Percentiles rank a stretch among this genome's conserved stretches.
These are phyloP conservation scores for Serendipita sp. DNA, from an alignment of 768 basidiomycete genomes.

Conservation along the genomic window DNA sequence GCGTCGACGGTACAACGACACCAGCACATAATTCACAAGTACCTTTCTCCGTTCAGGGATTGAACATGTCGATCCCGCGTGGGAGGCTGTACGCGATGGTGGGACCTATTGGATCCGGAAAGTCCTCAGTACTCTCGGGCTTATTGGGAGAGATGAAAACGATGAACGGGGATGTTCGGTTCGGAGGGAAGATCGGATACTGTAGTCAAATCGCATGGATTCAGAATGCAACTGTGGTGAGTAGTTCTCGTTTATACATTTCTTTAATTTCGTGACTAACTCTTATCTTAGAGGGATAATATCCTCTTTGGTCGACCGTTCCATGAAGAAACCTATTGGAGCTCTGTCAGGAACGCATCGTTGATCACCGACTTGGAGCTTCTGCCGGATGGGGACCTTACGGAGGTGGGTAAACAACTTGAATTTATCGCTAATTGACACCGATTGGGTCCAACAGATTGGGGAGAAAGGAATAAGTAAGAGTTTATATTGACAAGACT, in stretches of 20 bases:
- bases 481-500: slow-evolving; percentile 19
- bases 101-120: slow-evolving; percentile 54
- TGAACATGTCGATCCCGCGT: slow-evolving; percentile 38
- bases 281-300: slow-evolving; percentile 38
- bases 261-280: neutral
- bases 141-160: slow-evolving; percentile 57
- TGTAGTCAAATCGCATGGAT: slow-evolving; percentile 68
- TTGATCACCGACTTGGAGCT: slow-evolving; percentile 48
- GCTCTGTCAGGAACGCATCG: slow-evolving; percentile 38
- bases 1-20: neutral
- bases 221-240: slow-evolving; percentile 46
- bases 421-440: neutral
- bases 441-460: slow-evolving; percentile 26
- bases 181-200: slow-evolving; percentile 52
- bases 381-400: slow-evolving; percentile 54
- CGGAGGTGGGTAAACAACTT: slow-evolving; percentile 33
- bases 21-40: slow-evolving; percentile 8
- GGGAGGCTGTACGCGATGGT: slow-evolving; percentile 47
- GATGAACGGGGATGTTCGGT: slow-evolving; percentile 33
- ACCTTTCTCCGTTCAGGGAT: slow-evolving; percentile 36
- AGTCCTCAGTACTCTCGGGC: slow-evolving; percentile 33
- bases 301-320: slow-evolving; percentile 49
- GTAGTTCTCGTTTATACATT: slow-evolving; percentile 11
- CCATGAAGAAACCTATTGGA: slow-evolving; percentile 52
- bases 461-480: slow-evolving; percentile 53